A percentile compares a stretch with the other conserved stretches of the same genome.
Evolutionary conservation across 352 stramenopile species (phyloP).

Genomic region (Globisporangium nunn): DNA sequence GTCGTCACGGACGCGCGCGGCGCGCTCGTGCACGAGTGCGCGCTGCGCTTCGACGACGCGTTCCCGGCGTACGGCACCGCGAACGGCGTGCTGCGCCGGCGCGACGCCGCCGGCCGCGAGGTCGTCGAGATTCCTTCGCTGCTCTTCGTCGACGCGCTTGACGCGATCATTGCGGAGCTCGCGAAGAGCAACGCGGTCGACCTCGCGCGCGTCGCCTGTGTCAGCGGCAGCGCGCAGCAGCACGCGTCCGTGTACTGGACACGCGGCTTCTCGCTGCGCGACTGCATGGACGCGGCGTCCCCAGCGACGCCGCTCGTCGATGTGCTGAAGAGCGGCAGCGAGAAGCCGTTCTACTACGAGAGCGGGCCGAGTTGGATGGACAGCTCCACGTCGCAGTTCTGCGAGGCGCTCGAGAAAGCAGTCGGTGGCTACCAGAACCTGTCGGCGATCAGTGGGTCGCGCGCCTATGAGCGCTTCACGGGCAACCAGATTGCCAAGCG

Average conservation of each 20-base stretch:
- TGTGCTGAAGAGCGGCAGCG: conserved; percentile 7
- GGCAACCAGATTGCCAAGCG: conserved; percentile 71
- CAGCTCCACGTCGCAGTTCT: conserved; percentile 61
- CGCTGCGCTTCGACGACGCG: conserved; percentile 64
- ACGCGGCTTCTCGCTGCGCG: conserved; percentile 33
- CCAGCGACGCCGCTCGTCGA: conserved; percentile 11
- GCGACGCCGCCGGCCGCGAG: conserved; percentile 19
- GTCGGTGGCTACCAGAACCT: conserved; percentile 51
- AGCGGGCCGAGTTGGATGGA: conserved; percentile 85
- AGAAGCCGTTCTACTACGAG: conserved; percentile 35
- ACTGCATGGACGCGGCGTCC: conserved; percentile 23
- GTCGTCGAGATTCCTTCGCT: conserved; percentile 58
- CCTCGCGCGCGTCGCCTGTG: conserved; percentile 37
- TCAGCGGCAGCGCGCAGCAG: conserved; percentile 79
- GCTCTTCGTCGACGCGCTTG: conserved; percentile 77
- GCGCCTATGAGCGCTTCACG: conserved; percentile 79
- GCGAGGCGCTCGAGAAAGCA: conserved; percentile 39
- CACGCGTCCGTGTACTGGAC: conserved; percentile 78
- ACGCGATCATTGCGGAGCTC: conserved; percentile 53
- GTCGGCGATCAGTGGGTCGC: conserved; percentile 66
- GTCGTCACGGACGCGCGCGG: conserved; percentile 41
- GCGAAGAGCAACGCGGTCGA: conserved; percentile 16
- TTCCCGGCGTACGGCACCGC: conserved; percentile 58
- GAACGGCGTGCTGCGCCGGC: conserved; percentile 55
- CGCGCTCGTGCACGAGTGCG: conserved; percentile 37